Evolutionary conservation across 2,329 filamentous ascomycete species (phyloP).

Genomic region (Nemania sp.): DNA sequence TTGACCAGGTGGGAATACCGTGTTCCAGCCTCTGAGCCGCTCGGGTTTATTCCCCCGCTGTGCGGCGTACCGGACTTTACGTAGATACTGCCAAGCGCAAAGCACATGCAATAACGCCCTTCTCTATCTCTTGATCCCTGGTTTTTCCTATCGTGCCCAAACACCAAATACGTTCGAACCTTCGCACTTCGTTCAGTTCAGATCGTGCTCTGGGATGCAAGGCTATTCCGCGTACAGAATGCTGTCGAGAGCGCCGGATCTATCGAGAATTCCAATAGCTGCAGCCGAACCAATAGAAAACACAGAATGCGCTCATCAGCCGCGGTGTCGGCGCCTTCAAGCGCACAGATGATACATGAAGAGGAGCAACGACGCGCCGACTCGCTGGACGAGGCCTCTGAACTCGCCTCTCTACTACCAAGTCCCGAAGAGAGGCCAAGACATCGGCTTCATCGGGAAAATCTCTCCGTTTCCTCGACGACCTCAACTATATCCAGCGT

Average conservation of each 20-base stretch:
- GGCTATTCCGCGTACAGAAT: slow-evolving; percentile 1
- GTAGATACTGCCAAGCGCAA: neutral
- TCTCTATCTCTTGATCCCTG: slow-evolving; percentile 2
- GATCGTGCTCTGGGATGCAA: slow-evolving; percentile 8
- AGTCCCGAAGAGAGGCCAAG: slow-evolving; percentile 25
- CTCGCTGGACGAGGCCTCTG: slow-evolving; percentile 19
- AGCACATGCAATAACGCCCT: neutral
- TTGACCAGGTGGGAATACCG: neutral
- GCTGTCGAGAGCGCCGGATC: neutral
- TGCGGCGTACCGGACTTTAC: slow-evolving; percentile 1
- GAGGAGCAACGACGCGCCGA: slow-evolving; percentile 4
- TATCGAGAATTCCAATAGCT: neutral
- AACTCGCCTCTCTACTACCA: slow-evolving; percentile 13
- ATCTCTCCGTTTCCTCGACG: slow-evolving; percentile 32
- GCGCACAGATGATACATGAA: slow-evolving; percentile 7
- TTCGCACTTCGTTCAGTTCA: neutral
- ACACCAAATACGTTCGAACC: neutral
- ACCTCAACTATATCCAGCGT: slow-evolving; percentile 26
- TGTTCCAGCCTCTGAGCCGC: neutral
- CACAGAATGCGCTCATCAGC: neutral
- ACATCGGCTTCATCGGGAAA: slow-evolving; percentile 19
- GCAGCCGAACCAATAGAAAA: neutral
- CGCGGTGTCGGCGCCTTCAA: too few relatives aligned
- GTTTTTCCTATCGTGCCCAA: slow-evolving; percentile 2
- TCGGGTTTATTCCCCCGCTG: slow-evolving; percentile 14